Percentiles rank a stretch among this genome's conserved stretches.
These are phyloP conservation scores for Eimeria necatrix DNA, from an alignment of 169 alveolate genomes.

Conservation along the genomic window DNA sequence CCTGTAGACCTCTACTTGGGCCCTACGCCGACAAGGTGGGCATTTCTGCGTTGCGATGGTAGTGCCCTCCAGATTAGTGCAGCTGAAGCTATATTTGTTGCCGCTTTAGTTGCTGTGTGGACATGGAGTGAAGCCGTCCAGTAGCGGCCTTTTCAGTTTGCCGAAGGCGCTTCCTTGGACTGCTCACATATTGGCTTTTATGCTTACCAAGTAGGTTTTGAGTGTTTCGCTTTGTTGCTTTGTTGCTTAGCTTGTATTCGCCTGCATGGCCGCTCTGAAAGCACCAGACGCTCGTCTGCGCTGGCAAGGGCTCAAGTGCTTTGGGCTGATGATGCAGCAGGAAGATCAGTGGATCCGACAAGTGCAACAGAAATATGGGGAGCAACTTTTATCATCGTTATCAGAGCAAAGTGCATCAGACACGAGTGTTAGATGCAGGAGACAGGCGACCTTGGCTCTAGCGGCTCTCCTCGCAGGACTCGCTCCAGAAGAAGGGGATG, in stretches of 20 bases:
- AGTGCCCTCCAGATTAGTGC: not conserved
- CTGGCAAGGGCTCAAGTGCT: constrained; percentile 51
- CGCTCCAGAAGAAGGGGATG: constrained; percentile 72
- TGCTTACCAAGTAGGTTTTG: too few species aligned
- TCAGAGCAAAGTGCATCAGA: constrained; percentile 56
- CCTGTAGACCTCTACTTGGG: constrained; percentile 62
- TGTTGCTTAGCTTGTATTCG: constrained; percentile 19
- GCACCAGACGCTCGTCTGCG: constrained; percentile 46
- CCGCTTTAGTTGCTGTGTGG: not conserved
- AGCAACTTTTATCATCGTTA: constrained; percentile 27
- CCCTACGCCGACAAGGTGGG: constrained; percentile 12
- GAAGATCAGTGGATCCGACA: constrained; percentile 58
- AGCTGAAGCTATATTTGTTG: not conserved
- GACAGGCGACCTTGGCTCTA: constrained; percentile 65
- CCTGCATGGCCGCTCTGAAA: constrained; percentile 67
- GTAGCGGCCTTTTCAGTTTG: not conserved
- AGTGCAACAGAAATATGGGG: constrained; percentile 69
- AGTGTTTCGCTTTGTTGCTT: not conserved
- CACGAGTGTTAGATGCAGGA: constrained; percentile 37
- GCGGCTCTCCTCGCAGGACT: constrained; percentile 59
- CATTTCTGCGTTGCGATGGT: not conserved
- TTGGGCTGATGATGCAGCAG: constrained; percentile 59
- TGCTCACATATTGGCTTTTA: too few species aligned
- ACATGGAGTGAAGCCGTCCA: not conserved
- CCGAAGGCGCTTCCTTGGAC: not conserved